Base-by-base conservation (phyloP, 2,329 filamentous ascomycete species). In the Byssothecium circinans region DNA sequence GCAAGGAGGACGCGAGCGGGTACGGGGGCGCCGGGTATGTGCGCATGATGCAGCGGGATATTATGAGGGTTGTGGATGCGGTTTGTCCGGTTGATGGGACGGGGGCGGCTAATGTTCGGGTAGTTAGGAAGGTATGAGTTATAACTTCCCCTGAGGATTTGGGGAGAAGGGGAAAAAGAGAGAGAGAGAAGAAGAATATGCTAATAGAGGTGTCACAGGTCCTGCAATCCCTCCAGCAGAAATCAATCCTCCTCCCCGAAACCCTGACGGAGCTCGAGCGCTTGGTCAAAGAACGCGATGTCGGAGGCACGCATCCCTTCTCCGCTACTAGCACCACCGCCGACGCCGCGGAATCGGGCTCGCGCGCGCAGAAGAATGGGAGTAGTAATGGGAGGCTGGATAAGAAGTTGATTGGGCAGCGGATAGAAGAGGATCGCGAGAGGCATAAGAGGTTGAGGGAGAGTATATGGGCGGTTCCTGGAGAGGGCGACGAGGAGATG, bases 351-450 rank as follows among this genome's bases (percentile, higher is more conserved):
- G 54, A 52, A 32, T 33, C 19, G 8, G 25, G 4, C 3, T 4
- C 36, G n/a, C 19, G 2, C 12, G 19, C 34, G 15, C 34, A 18
- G 14, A 44, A 30, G 37, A 75, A 73, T 43, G 75, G 75, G 2
- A 63, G 62, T 8, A 25, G 29, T n/a, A 32, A 32, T n/a, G 71
- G 77, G 36, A 75, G 79, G 42, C 69, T 94, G 42, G 89, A 96
- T 64, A 94, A 92, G 73, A 82, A 87, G 46, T 89, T 96, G 73
- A 88, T 96, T 43, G 91, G 97, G 74, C 91, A 97, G 75, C 81
- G 94, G 33, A 96, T 99, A 54, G 95, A 99, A 61, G 95, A 99
- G 73, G 94, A 99, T 71, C 80, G 94, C 3, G 94, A 99, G 71
- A 79, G 94, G 35, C 95, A 99, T 71, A 99, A 99, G 78, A 78